These are phyloP conservation scores for Colletotrichum liriopes DNA, from an alignment of 2,329 filamentous ascomycete species.

Conservation along the genomic window DNA sequence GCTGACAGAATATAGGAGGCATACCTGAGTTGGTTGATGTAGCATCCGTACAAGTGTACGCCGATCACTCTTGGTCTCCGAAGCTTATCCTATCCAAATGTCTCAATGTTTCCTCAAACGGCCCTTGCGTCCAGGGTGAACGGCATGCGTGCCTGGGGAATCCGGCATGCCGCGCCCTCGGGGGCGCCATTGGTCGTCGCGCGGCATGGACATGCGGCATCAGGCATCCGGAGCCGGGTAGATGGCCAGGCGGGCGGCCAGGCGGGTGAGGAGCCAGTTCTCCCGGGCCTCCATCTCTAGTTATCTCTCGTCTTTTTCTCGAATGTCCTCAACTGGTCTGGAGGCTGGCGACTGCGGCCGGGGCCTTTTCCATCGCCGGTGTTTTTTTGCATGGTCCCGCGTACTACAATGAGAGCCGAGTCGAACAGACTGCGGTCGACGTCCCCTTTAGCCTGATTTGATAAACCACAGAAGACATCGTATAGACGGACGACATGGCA, in stretches of 20 bases:
- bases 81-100: not conserved
- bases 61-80: not conserved
- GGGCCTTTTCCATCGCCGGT: not conserved
- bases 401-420: not conserved
- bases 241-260: slow-evolving; percentile 22
- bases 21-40: slow-evolving; percentile 16
- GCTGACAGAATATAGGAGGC: slow-evolving; percentile 25
- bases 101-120: not conserved
- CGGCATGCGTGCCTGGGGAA: slow-evolving; percentile 12
- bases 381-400: not conserved
- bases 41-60: slow-evolving; percentile 6
- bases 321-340: not conserved
- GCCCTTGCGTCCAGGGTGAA: not conserved
- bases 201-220: slow-evolving; percentile 14
- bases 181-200: slow-evolving; percentile 2
- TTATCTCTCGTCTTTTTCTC: not conserved
- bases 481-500: not conserved
- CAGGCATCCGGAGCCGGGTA: slow-evolving; percentile 13
- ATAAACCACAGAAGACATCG: not conserved
- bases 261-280: not conserved
- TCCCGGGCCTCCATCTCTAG: not conserved
- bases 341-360: too few relatives aligned
- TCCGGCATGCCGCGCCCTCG: slow-evolving; percentile 1
- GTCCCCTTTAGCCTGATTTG: not conserved
- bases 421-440: not conserved